A percentile compares a stretch with the other conserved stretches of the same genome.
phyloP scores from a whole-genome alignment of 1,139 yeast genomes.

The Geotrichum histeridarum region DNA sequence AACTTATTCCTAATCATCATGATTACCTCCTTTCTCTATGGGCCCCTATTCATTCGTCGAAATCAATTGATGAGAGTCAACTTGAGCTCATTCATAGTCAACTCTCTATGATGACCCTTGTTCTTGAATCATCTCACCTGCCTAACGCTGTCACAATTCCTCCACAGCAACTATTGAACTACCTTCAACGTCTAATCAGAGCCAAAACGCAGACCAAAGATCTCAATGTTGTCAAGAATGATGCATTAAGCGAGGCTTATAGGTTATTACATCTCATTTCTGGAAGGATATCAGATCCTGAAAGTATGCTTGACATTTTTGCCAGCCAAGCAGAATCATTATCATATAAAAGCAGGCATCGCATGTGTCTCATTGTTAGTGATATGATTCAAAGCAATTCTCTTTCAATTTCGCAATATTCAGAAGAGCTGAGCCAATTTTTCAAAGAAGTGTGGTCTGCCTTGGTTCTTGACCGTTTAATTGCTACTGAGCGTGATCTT shows the following conservation, averaged over 20 bases:
- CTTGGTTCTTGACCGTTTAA: constrained; percentile 56
- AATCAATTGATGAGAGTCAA: not conserved
- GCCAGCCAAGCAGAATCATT: constrained; percentile 19
- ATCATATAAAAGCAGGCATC: constrained; percentile 18
- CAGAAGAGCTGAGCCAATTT: not conserved
- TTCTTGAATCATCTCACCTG: constrained; percentile 41
- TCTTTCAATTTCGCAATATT: not conserved
- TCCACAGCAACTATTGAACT: constrained; percentile 4
- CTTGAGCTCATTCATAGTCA: constrained; percentile 12
- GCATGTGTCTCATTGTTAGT: constrained; percentile 17
- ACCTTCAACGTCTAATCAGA: constrained; percentile 5
- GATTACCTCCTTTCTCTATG: constrained; percentile 4
- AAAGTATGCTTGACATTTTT: constrained; percentile 8
- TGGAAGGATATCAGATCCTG: not conserved
- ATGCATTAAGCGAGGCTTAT: constrained; percentile 13
- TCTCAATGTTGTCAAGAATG: constrained; percentile 12
- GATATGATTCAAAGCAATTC: constrained; percentile 5
- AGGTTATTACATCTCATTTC: not conserved
- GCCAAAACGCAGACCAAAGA: constrained; percentile 15
- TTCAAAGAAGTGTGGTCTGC: constrained; percentile 48
- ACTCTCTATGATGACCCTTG: constrained; percentile 7
- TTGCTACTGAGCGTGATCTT: constrained; percentile 58
- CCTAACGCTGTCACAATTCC: not conserved
- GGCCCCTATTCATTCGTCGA: not conserved
- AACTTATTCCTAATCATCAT: constrained; percentile 2